A percentile compares a stretch with the other conserved stretches of the same genome.
Conservation (phyloP, 352 stramenopile genomes). For the Globisporangium yorkense region DNA sequence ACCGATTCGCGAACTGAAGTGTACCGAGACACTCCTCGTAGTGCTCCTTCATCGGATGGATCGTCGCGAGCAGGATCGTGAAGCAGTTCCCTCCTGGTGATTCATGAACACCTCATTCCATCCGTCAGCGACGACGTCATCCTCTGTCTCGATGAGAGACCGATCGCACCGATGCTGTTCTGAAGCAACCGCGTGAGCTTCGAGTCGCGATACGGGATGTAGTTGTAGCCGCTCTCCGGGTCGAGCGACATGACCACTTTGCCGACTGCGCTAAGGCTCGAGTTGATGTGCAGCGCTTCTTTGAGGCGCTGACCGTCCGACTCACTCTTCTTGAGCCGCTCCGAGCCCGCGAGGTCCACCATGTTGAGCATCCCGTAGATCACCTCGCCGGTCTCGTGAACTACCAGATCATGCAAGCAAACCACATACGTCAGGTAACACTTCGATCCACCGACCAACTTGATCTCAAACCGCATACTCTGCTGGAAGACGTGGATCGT, state of each 20-base stretch:
- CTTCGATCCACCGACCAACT: neutral
- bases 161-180: conserved; percentile 67
- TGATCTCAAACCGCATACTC: conserved; percentile 22
- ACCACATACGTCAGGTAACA: neutral
- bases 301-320: conserved; percentile 82
- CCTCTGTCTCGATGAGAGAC: neutral
- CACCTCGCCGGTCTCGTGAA: conserved; percentile 61
- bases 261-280: conserved; percentile 72
- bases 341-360: conserved; percentile 78
- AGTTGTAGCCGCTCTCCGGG: conserved; percentile 83
- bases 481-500: conserved; percentile 85
- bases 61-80: conserved; percentile 80
- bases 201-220: conserved; percentile 83
- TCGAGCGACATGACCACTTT: conserved; percentile 87
- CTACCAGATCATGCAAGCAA: conserved; percentile 13
- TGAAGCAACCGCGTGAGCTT: conserved; percentile 81
- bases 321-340: conserved; percentile 84
- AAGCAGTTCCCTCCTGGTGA: conserved; percentile 77
- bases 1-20: conserved; percentile 89
- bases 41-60: conserved; percentile 86
- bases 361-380: conserved; percentile 86
- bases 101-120: neutral
- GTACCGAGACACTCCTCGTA: conserved; percentile 90
- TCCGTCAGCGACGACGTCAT: neutral
- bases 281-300: conserved; percentile 85